Base-by-base conservation (phyloP, 805 yeast genomes). In the Clavispora carvajalis region DNA sequence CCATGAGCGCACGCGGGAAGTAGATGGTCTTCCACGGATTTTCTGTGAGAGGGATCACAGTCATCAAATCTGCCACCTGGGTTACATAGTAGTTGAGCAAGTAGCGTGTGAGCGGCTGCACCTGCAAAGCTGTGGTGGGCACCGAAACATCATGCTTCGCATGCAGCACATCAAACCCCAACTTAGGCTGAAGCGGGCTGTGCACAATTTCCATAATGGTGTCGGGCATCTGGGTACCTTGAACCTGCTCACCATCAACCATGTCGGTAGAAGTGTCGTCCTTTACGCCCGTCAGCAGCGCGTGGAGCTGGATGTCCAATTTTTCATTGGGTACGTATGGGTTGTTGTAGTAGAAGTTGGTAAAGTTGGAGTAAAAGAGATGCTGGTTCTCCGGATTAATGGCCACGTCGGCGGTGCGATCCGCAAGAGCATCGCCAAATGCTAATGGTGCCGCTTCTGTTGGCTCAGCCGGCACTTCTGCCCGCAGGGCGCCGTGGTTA, bases 1-100 rank as follows among this genome's bases (percentile, higher is more conserved):
- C 95, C 68, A 77, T 71, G 23, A 85, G 61, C 1, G 95, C 95
- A 37, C 93, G 62, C 0, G 95, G 95, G 45, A 87, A 79, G 59
- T 85, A 87, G n/a, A 86, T 78, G 2, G 83, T 79, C 52, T 82
- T 83, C 95, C 95, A 88, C 0, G 95, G 95, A 55, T 85, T 88
- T 46, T 82, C 84, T 0, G 85, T 77, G 37, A 80, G 69, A 1
- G 80, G 77, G 17, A 82, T 76, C 3, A 82, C 88, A 0, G 87
- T 77, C 88, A 83, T 81, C 39, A 79, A 61, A 56, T 85, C 93
- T 0, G 91, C 91, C 1, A 88, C 93, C 47, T 80, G 78, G 13
- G 82, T 77, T 13, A 77, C 72, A 57, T 86, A 88, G 54, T 88
- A 79, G 45, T 80, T 80, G 36, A 88, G 63, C 30, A 88, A 63